A percentile compares a stretch with the other conserved stretches of the same genome.
These are phyloP conservation scores for Abortiporus biennis DNA, from an alignment of 1,284 basidiomycete species.

Conservation along the genomic window DNA sequence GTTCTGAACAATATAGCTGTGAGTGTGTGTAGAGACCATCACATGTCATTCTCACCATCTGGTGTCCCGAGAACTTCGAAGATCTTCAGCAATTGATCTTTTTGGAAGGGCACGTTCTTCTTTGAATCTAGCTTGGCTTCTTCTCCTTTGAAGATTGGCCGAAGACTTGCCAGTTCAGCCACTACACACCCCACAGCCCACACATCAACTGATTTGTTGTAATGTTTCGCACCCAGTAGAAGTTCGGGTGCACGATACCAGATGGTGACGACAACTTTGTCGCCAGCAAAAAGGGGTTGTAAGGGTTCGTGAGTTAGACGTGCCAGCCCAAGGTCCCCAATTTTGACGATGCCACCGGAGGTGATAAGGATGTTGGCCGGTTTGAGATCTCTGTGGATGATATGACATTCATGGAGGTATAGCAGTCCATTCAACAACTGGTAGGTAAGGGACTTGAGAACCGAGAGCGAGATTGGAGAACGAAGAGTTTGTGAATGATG, in stretches of 20 bases:
- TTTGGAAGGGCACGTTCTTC: constrained; percentile 92
- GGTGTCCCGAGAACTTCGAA: constrained; percentile 93
- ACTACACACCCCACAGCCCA: constrained; percentile 98
- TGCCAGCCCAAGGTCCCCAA: constrained; percentile 94
- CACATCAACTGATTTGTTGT: constrained; percentile 91
- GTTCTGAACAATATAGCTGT: neutral
- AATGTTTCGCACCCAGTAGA: constrained; percentile 92
- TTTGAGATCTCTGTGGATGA: constrained; percentile 95
- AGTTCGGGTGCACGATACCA: constrained; percentile 98
- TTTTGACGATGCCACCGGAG: constrained; percentile 87
- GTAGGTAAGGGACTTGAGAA: constrained; percentile 91
- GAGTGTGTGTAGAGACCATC: neutral
- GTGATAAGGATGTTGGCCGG: constrained; percentile 98
- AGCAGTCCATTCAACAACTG: constrained; percentile 95
- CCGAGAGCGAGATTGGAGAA: constrained; percentile 62
- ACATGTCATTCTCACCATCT: constrained; percentile 44
- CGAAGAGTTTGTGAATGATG: constrained; percentile 92
- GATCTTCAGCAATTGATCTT: constrained; percentile 92
- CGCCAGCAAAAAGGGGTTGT: constrained; percentile 81
- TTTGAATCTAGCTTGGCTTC: constrained; percentile 94
- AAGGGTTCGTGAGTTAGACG: constrained; percentile 83
- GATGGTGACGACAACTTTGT: constrained; percentile 99
- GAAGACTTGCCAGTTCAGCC: constrained; percentile 87
- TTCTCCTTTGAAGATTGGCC: constrained; percentile 99
- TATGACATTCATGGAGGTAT: constrained; percentile 93